These are phyloP conservation scores for Fennellomyces sp. DNA, from an alignment of 371 early-diverging fungal genomes.

Conservation along the genomic window DNA sequence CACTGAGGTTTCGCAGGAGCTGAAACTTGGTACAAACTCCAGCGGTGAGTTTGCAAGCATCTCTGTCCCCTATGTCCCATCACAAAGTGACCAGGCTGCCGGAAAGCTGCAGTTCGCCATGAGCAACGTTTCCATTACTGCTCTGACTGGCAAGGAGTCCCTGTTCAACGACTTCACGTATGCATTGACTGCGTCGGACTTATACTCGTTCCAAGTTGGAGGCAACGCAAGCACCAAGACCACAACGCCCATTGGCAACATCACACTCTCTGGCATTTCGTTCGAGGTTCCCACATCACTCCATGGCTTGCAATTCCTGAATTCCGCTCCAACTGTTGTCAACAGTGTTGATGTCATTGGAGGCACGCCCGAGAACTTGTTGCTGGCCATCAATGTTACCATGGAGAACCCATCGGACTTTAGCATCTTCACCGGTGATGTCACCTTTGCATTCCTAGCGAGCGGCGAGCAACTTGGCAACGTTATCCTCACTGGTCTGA, in stretches of 20 bases:
- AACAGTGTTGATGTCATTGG: slow-evolving; percentile 60
- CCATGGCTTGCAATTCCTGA: slow-evolving; percentile 61
- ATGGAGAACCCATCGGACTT: slow-evolving; percentile 62
- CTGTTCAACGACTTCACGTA: slow-evolving; percentile 54
- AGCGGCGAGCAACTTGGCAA: slow-evolving; percentile 44
- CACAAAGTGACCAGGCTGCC: slow-evolving; percentile 45
- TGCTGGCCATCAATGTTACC: slow-evolving; percentile 51
- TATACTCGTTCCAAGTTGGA: slow-evolving; percentile 45
- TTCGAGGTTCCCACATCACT: slow-evolving; percentile 55
- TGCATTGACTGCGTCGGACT: slow-evolving; percentile 41
- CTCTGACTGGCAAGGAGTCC: slow-evolving; percentile 31
- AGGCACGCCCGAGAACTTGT: slow-evolving; percentile 46
- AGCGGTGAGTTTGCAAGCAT: slow-evolving; percentile 48
- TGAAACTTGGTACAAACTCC: slow-evolving; percentile 39
- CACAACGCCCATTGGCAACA: slow-evolving; percentile 57
- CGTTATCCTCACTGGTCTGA: slow-evolving; percentile 46
- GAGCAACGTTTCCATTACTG: slow-evolving; percentile 30
- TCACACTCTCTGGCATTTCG: slow-evolving; percentile 53
- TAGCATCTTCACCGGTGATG: slow-evolving; percentile 55
- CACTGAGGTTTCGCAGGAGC: slow-evolving; percentile 46
- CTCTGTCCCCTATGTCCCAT: slow-evolving; percentile 36
- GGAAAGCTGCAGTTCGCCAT: slow-evolving; percentile 52
- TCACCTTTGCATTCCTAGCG: slow-evolving; percentile 44
- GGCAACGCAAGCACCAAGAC: slow-evolving; percentile 55
- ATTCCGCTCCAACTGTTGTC: slow-evolving; percentile 52